phyloP scores from a whole-genome alignment of 805 yeast species.

The Zygoascus flipseniorum region DNA sequence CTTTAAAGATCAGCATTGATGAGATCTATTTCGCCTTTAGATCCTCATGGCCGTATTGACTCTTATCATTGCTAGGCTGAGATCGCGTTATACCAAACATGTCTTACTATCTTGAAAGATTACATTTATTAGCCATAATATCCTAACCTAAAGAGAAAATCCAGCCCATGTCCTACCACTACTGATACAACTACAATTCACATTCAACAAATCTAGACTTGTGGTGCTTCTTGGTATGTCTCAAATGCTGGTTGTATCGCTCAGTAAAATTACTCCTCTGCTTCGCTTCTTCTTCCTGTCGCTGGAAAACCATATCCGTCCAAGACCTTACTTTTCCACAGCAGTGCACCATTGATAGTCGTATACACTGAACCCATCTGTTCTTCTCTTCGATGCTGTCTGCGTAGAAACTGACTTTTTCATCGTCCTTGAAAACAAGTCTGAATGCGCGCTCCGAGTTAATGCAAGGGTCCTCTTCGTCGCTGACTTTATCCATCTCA shows the following conservation, averaged over 20 bases:
- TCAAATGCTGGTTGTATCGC: conserved; percentile 7
- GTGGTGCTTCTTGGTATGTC: conserved; percentile 3
- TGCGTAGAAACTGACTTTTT: conserved; percentile 74
- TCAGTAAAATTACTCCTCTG: conserved; percentile 1
- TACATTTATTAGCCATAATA: too few species aligned
- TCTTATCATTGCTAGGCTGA: too few species aligned
- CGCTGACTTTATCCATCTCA: conserved; percentile 22
- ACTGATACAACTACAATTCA: background rate
- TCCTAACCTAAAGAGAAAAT: too few species aligned
- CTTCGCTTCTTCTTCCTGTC: conserved; percentile 7
- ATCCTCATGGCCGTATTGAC: too few species aligned
- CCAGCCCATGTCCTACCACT: background rate
- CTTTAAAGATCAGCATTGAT: too few species aligned
- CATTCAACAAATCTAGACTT: conserved; percentile 9
- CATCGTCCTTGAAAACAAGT: conserved; percentile 65
- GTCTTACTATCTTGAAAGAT: too few species aligned
- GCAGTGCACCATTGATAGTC: conserved; percentile 37
- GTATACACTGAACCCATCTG: conserved; percentile 57
- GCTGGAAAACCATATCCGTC: conserved; percentile 12
- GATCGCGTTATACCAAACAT: too few species aligned
- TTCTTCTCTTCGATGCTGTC: conserved; percentile 53
- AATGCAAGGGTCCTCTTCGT: conserved; percentile 28
- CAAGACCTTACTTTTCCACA: conserved; percentile 11
- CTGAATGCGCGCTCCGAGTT: conserved; percentile 75
- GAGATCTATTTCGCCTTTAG: too few species aligned